A percentile compares a stretch with the other conserved stretches of the same genome.
These are phyloP conservation scores for Tetrahymena elliotti DNA, from an alignment of 73 alveolate species.

Conservation along the genomic window DNA sequence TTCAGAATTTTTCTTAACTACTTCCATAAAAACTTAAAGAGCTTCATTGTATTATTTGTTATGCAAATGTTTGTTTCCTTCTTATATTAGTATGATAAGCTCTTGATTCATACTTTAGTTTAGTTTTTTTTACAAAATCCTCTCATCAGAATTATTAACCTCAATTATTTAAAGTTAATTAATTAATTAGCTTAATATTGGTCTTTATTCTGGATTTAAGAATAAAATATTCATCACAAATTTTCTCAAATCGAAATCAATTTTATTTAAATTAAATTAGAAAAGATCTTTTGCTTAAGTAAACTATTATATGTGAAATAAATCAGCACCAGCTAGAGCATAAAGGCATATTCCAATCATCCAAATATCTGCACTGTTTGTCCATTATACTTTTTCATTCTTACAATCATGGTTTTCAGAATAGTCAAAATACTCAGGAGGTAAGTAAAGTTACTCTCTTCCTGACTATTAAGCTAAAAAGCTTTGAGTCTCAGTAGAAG, in stretches of 20 bases:
- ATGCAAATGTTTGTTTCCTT: not conserved
- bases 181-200: not conserved
- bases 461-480: not conserved
- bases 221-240: not conserved
- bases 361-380: not conserved
- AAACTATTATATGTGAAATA: not conserved
- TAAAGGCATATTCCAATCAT: not conserved
- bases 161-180: not conserved
- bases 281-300: not conserved
- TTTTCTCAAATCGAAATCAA: not conserved
- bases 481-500: not conserved
- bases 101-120: not conserved
- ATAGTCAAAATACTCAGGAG: not conserved
- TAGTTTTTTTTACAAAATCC: not conserved
- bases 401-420: not conserved
- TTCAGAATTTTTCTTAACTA: not conserved
- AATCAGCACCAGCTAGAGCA: not conserved
- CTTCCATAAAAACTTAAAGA: not conserved
- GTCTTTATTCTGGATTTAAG: not conserved
- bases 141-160: not conserved
- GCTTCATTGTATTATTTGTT: not conserved
- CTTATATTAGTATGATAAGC: too few species aligned
- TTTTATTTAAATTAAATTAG: too few species aligned
- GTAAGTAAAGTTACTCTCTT: too few species aligned
- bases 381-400: not conserved